Evolutionary conservation across 768 basidiomycete genomes (phyloP).

Genomic region (Boletus subcaerulescens): DNA sequence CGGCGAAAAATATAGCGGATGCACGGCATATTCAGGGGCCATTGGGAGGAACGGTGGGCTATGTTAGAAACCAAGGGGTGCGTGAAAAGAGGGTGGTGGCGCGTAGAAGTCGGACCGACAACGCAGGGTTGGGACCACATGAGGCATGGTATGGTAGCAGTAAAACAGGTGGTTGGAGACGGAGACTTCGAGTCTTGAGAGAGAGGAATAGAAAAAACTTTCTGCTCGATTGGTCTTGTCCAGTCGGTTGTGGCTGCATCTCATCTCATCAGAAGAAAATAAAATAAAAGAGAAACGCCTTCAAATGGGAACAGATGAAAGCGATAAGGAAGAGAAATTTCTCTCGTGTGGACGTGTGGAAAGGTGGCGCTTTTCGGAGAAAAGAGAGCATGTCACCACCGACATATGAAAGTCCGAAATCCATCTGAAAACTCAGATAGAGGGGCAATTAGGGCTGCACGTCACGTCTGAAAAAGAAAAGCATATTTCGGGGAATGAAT

Average conservation of each 20-base stretch:
- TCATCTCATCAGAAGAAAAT: slow-evolving; percentile 14
- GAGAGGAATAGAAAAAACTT: slow-evolving; percentile 17
- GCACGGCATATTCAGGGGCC: not conserved
- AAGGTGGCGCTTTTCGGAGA: slow-evolving; percentile 23
- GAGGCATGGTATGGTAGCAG: slow-evolving; percentile 4
- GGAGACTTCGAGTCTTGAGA: slow-evolving; percentile 10
- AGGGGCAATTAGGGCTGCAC: slow-evolving; percentile 15
- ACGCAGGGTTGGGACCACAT: not conserved
- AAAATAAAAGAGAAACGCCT: slow-evolving; percentile 5
- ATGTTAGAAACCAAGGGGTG: not conserved
- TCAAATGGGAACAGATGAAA: slow-evolving; percentile 20
- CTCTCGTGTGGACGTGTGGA: slow-evolving; percentile 8
- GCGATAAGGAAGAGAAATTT: slow-evolving; percentile 20
- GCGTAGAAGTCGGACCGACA: slow-evolving; percentile 1
- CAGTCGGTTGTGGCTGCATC: slow-evolving; percentile 12
- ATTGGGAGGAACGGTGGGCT: not conserved
- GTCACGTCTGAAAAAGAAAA: slow-evolving; percentile 22
- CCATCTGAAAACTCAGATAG: slow-evolving; percentile 29
- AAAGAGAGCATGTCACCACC: slow-evolving; percentile 22
- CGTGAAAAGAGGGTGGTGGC: slow-evolving; percentile 5
- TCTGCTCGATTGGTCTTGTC: slow-evolving; percentile 10
- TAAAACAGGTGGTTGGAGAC: slow-evolving; percentile 7
- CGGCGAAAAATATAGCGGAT: not conserved
- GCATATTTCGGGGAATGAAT: slow-evolving; percentile 25
- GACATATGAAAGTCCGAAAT: slow-evolving; percentile 34